A percentile compares a stretch with the other conserved stretches of the same genome.
Conservation (phyloP, 441 rosid genomes). For the Erysimum cheiri region DNA sequence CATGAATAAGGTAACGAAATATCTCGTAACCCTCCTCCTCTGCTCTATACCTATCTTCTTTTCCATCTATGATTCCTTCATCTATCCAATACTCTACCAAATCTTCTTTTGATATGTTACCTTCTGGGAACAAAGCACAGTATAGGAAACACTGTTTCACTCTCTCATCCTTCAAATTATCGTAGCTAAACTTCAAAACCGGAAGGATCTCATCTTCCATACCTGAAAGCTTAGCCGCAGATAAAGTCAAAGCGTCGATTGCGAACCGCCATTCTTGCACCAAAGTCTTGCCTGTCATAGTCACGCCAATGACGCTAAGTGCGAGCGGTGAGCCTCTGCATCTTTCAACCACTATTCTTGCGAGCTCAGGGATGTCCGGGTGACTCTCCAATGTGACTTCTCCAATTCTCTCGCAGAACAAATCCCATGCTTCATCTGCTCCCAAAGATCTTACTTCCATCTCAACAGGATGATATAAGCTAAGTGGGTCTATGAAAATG, state of each 20-base stretch:
- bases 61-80: not conserved
- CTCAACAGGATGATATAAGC: not conserved
- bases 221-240: not conserved
- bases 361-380: not conserved
- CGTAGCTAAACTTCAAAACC: conserved; percentile 6
- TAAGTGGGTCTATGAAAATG: not conserved
- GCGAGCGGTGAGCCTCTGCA: conserved; percentile 1
- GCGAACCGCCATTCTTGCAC: conserved; percentile 7
- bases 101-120: not conserved
- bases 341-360: not conserved
- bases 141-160: not conserved
- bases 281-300: not conserved
- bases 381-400: not conserved
- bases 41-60: not conserved
- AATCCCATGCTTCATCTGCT: conserved; percentile 8
- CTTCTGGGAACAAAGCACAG: not conserved
- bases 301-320: not conserved
- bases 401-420: not conserved
- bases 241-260: not conserved
- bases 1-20: not conserved
- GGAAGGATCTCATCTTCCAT: not conserved
- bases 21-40: conserved; percentile 1
- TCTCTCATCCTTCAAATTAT: conserved; percentile 1
- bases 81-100: not conserved
- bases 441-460: conserved; percentile 3